phyloP scores from a whole-genome alignment of 495 filamentous ascomycete species.

The Endocarpon pusillum region DNA sequence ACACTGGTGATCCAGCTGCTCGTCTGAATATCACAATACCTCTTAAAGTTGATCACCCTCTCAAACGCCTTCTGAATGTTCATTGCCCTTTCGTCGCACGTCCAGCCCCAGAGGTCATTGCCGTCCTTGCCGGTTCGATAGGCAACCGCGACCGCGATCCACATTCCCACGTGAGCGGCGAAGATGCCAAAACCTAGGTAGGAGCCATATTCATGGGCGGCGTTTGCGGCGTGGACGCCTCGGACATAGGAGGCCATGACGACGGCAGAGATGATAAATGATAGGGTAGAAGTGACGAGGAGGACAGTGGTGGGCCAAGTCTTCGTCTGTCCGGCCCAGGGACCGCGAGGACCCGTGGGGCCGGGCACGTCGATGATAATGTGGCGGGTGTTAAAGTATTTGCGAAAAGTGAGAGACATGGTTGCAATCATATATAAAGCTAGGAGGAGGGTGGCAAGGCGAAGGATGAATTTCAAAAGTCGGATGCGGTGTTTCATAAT shows the following conservation, averaged over 20 bases:
- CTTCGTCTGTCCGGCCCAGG: neutral
- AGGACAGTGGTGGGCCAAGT: neutral
- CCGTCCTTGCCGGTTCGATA: neutral
- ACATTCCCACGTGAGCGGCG: neutral
- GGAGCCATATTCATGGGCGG: neutral
- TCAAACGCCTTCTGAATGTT: neutral
- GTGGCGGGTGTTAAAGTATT: constrained; percentile 1
- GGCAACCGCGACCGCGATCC: neutral
- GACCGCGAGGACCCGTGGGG: neutral
- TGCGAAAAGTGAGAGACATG: neutral
- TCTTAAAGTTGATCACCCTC: neutral
- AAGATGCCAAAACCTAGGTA: neutral
- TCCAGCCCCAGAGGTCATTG: constrained; percentile 1
- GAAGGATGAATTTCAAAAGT: neutral
- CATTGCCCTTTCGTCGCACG: neutral
- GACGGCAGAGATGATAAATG: neutral
- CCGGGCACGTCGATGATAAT: constrained; percentile 1
- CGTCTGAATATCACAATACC: neutral
- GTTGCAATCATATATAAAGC: neutral
- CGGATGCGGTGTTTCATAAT: neutral
- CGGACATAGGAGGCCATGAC: neutral
- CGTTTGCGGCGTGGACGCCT: constrained; percentile 1
- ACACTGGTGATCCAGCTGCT: neutral
- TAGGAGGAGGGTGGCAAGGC: neutral
- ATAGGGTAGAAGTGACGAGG: neutral